A percentile compares a stretch with the other conserved stretches of the same genome.
phyloP scores from a whole-genome alignment of 2,329 filamentous ascomycete species.

The Penicillium crustosum region DNA sequence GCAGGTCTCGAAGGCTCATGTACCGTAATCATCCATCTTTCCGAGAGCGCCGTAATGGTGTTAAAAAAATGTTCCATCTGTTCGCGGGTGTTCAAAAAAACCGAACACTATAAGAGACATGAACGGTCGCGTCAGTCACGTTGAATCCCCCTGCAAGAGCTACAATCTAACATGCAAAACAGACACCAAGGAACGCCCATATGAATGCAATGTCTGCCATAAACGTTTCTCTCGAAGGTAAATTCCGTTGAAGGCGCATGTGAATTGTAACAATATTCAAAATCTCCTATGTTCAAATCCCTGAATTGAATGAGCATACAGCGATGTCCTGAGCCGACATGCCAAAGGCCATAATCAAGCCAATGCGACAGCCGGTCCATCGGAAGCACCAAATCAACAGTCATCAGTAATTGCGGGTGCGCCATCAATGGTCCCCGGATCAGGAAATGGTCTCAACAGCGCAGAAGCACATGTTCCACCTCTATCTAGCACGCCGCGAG shows the following conservation, averaged over 20 bases:
- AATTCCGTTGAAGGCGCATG: slow-evolving; percentile 5
- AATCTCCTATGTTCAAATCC: not conserved
- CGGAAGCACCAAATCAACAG: slow-evolving; percentile 33
- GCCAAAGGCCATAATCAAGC: slow-evolving; percentile 50
- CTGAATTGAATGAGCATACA: slow-evolving; percentile 26
- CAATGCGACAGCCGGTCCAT: slow-evolving; percentile 9
- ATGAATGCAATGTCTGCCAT: slow-evolving; percentile 54
- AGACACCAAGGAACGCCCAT: slow-evolving; percentile 58
- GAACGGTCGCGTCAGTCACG: slow-evolving; percentile 54
- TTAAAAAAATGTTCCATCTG: slow-evolving; percentile 49
- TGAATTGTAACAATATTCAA: not conserved
- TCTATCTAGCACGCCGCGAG: slow-evolving; percentile 23
- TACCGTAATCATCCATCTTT: slow-evolving; percentile 9
- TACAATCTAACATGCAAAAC: slow-evolving; percentile 10
- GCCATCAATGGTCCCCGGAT: slow-evolving; percentile 11
- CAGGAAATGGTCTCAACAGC: slow-evolving; percentile 13
- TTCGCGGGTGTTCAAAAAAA: slow-evolving; percentile 57
- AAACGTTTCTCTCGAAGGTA: slow-evolving; percentile 58
- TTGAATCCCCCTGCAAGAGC: not conserved
- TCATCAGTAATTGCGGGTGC: slow-evolving; percentile 19
- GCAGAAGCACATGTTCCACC: slow-evolving; percentile 17
- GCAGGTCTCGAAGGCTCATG: not conserved
- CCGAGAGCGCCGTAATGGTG: slow-evolving; percentile 36
- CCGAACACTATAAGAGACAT: slow-evolving; percentile 57
- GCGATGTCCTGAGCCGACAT: slow-evolving; percentile 53